Evolutionary conservation across 202 grass and related monocot species (phyloP), one percentile per base, ranked within the genome.

Genomic region (Carex arenaria): DNA sequence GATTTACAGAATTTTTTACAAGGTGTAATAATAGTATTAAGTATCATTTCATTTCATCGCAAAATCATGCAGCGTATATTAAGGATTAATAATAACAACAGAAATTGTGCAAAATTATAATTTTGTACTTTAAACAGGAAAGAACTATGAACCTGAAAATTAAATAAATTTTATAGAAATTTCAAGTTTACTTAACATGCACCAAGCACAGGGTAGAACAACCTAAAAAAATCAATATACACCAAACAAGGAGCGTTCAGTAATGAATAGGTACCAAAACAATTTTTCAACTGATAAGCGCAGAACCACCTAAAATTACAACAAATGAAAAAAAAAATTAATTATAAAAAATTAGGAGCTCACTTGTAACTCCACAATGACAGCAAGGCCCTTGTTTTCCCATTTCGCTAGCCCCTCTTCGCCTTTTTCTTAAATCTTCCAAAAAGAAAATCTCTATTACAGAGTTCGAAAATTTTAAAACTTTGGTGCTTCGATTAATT

Each of bases 321-420:
- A 34, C 51, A 77, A 77, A 67, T 17, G 2, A 20, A 47, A 80
- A 2, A 81, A 82, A 54, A 66, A 32, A 38, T 38, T 0, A 64
- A 79, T 10, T 32, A 83, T 23, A 15, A 87, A 76, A 59, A 59
- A 70, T 64, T 7, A 77, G 64, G 49, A 79, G 82, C 87, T 89
- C 87, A 89, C 87, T 89, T 85, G 87, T 89, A 61, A 89, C 83
- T 83, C 87, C 87, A 89, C 87, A 89, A 85, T 89, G 87, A 82
- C 79, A 67, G 71, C 87, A 89, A 78, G 87, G 87, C 22, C 87
- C 87, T 72, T 89, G 87, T 64, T 89, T 89, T 83, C 80, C 83
- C 87, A 89, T 89, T 65, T 86, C 84, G 36, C 56, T 42, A 81
- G 55, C 76, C 74, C 64, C 66, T 30, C 67, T 81, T 81, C 61